A percentile compares a stretch with the other conserved stretches of the same genome.
Evolutionary conservation across 164 flowering plant genomes (phyloP).

Genomic region (Brasenia schreberi): DNA sequence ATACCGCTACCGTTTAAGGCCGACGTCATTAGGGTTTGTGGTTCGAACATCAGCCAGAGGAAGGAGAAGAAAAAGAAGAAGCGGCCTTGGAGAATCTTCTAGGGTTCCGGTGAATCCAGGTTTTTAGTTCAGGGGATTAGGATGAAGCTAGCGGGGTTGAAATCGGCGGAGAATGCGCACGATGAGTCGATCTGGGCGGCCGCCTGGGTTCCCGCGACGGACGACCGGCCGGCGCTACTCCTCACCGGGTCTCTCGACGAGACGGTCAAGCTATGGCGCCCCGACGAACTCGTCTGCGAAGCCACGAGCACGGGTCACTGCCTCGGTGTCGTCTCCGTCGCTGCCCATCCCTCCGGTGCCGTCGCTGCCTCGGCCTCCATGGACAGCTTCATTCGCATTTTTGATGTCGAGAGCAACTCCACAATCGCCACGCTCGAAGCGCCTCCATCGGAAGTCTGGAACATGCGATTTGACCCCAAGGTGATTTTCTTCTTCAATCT

Average conservation of each 20-base stretch:
- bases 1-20: not conserved
- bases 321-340: slow-evolving; percentile 87
- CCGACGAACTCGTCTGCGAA: slow-evolving; percentile 45
- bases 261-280: slow-evolving; percentile 72
- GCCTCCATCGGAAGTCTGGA: slow-evolving; percentile 97
- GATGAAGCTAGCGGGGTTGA: slow-evolving; percentile 82
- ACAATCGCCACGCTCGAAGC: slow-evolving; percentile 91
- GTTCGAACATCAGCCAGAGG: not conserved
- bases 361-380: slow-evolving; percentile 93
- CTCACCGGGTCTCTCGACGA: slow-evolving; percentile 91
- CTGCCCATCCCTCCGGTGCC: slow-evolving; percentile 85
- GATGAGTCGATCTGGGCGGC: slow-evolving; percentile 91
- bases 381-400: slow-evolving; percentile 86
- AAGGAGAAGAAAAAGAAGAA: not conserved
- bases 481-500: slow-evolving; percentile 19
- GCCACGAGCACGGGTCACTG: slow-evolving; percentile 89
- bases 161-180: slow-evolving; percentile 68
- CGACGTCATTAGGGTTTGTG: not conserved
- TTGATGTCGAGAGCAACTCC: slow-evolving; percentile 76
- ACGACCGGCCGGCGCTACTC: slow-evolving; percentile 45
- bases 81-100: not conserved
- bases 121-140: not conserved
- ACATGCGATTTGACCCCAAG: slow-evolving; percentile 86
- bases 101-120: not conserved
- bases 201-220: slow-evolving; percentile 81